Percentiles rank a stretch among this genome's conserved stretches.
These are phyloP conservation scores for Diaporthe nobilis DNA, from an alignment of 2,329 filamentous ascomycete species.

Conservation along the genomic window DNA sequence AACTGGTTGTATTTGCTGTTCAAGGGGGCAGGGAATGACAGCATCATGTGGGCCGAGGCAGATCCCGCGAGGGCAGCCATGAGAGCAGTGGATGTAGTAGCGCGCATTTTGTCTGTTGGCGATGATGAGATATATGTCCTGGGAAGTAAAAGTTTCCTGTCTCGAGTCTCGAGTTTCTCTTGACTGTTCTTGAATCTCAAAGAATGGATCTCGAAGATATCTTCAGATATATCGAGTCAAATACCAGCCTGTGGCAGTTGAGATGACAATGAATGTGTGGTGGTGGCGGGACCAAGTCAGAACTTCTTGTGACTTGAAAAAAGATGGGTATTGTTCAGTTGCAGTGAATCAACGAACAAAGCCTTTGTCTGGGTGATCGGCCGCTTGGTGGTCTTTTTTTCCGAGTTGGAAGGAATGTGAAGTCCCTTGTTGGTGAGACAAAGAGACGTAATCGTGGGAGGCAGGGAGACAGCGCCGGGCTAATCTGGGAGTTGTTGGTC, in stretches of 20 bases:
- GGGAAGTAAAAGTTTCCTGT: slow-evolving; percentile 6
- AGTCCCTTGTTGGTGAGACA: slow-evolving; percentile 26
- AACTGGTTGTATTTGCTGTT: slow-evolving; percentile 67
- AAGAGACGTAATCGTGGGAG: slow-evolving; percentile 4
- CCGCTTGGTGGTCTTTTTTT: not conserved
- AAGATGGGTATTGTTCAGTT: slow-evolving; percentile 3
- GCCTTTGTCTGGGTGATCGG: slow-evolving; percentile 13
- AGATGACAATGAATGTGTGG: slow-evolving; percentile 18
- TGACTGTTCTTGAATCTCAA: slow-evolving; percentile 22
- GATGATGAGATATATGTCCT: not conserved
- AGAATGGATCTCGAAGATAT: slow-evolving; percentile 12
- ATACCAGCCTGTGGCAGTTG: slow-evolving; percentile 33
- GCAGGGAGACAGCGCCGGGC: slow-evolving; percentile 17
- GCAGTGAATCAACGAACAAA: slow-evolving; percentile 1
- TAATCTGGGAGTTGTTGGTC: slow-evolving; percentile 12
- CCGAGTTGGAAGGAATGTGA: slow-evolving; percentile 24
- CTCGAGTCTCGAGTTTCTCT: not conserved
- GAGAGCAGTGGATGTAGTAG: slow-evolving; percentile 48
- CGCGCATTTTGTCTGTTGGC: not conserved
- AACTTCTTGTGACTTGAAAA: not conserved
- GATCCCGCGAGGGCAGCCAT: slow-evolving; percentile 59
- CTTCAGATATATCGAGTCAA: slow-evolving; percentile 18
- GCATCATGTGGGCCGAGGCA: slow-evolving; percentile 69
- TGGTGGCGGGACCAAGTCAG: slow-evolving; percentile 22
- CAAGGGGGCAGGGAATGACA: slow-evolving; percentile 66